phyloP scores from a whole-genome alignment of 352 stramenopile genomes.

The Globisporangium apiculatum region DNA sequence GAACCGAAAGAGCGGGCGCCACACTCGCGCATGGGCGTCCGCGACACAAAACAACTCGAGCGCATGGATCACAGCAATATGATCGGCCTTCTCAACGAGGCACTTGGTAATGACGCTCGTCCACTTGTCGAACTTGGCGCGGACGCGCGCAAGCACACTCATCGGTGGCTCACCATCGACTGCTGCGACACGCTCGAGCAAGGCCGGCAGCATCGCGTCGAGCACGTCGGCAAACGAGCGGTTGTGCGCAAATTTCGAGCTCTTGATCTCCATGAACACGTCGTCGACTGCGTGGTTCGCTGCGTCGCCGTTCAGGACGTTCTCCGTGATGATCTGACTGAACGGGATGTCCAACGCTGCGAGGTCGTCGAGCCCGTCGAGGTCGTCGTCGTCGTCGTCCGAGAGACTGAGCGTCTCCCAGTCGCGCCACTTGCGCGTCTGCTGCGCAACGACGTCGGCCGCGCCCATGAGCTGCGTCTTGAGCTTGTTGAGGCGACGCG shows the following conservation, averaged over 20 bases:
- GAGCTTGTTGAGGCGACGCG: conserved; percentile 49
- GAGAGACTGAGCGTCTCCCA: conserved; percentile 80
- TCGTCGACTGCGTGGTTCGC: conserved; percentile 83
- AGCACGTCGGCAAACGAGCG: conserved; percentile 76
- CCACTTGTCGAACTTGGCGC: conserved; percentile 87
- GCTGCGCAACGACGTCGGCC: conserved; percentile 45
- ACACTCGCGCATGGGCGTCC: conserved; percentile 37
- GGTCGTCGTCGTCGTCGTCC: conserved; percentile 62
- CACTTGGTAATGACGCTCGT: conserved; percentile 87
- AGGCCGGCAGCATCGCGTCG: conserved; percentile 58
- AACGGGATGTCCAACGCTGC: conserved; percentile 49
- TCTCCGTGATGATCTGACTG: conserved; percentile 73
- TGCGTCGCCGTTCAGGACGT: conserved; percentile 67
- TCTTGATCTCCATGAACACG: conserved; percentile 92
- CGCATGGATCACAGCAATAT: conserved; percentile 46
- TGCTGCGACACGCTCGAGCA: conserved; percentile 61
- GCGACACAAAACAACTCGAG: conserved; percentile 50
- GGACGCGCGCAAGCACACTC: conserved; percentile 72
- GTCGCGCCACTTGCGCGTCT: conserved; percentile 57
- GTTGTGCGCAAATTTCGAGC: conserved; percentile 92
- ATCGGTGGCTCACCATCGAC: conserved; percentile 34
- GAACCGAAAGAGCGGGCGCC: conserved; percentile 88
- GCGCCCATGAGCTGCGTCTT: conserved; percentile 66
- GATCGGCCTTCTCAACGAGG: conserved; percentile 75
- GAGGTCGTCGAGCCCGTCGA: conserved; percentile 27